A percentile compares a stretch with the other conserved stretches of the same genome.
phyloP scores from a whole-genome alignment of 371 early-diverging fungal species.

The Amoeboradix gromovi region DNA sequence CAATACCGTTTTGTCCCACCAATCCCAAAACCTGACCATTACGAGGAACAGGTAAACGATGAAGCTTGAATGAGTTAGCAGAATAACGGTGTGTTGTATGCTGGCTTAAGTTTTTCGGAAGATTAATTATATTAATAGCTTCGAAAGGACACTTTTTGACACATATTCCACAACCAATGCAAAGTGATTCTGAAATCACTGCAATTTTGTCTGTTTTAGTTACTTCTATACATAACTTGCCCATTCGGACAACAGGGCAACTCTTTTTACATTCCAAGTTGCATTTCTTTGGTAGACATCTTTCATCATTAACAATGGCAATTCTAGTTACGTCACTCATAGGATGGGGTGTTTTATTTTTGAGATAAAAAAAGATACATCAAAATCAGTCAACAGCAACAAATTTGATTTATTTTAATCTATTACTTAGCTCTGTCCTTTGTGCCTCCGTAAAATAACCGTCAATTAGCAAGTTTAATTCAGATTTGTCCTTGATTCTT shows the following conservation, averaged over 20 bases:
- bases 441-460: too few species aligned
- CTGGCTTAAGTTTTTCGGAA: conserved; percentile 87
- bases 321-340: conserved; percentile 73
- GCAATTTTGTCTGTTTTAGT: conserved; percentile 49
- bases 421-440: too few species aligned
- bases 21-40: conserved; percentile 93
- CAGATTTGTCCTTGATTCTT: too few species aligned
- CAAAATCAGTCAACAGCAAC: too few species aligned
- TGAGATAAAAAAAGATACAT: too few species aligned
- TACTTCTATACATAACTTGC: conserved; percentile 88
- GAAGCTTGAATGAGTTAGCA: conserved; percentile 96
- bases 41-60: conserved; percentile 87
- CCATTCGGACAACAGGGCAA: conserved; percentile 61
- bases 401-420: too few species aligned
- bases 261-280: conserved; percentile 82
- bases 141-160: conserved; percentile 96
- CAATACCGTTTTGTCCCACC: conserved; percentile 98
- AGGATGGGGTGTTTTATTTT: too few species aligned
- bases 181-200: conserved; percentile 80
- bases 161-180: conserved; percentile 99
- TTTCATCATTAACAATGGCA: conserved; percentile 87
- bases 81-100: conserved; percentile 94
- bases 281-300: conserved; percentile 98
- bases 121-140: conserved; percentile 92
- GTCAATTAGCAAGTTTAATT: too few species aligned